Evolutionary conservation across 2,329 filamentous ascomycete genomes (phyloP).

Genomic region (Epicoccum nigrum): DNA sequence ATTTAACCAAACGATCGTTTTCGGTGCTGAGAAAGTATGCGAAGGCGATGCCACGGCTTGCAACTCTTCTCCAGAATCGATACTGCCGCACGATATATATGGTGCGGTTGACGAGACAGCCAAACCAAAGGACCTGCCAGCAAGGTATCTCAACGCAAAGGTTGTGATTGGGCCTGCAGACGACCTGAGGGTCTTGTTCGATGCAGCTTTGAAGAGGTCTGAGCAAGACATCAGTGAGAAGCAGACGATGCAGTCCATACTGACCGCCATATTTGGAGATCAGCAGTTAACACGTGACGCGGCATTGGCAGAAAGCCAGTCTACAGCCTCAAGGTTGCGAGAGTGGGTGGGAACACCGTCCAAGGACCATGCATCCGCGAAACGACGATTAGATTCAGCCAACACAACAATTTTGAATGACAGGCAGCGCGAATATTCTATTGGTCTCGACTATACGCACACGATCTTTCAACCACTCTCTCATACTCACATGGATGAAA

Average conservation of each 20-base stretch:
- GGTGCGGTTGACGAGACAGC: conserved; percentile 52
- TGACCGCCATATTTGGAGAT: conserved; percentile 60
- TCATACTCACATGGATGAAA: conserved; percentile 35
- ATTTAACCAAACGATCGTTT: conserved; percentile 61
- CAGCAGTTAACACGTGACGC: conserved; percentile 59
- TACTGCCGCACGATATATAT: conserved; percentile 57
- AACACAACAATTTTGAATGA: conserved; percentile 40
- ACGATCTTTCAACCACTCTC: conserved; percentile 52
- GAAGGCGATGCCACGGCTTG: conserved; percentile 59
- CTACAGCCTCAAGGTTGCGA: conserved; percentile 25
- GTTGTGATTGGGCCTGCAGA: conserved; percentile 59
- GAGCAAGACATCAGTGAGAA: conserved; percentile 38
- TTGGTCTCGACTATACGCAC: conserved; percentile 60
- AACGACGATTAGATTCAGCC: conserved; percentile 15
- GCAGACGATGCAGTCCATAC: conserved; percentile 51
- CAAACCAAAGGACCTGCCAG: conserved; percentile 26
- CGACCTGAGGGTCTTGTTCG: conserved; percentile 56
- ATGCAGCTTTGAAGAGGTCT: conserved; percentile 49
- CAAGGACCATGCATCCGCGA: conserved; percentile 26
- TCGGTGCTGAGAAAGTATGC: conserved; percentile 62
- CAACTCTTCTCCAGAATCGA: conserved; percentile 58
- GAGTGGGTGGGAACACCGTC: conserved; percentile 48
- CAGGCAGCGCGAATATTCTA: conserved; percentile 56
- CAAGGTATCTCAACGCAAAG: conserved; percentile 56
- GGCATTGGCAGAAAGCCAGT: conserved; percentile 36